A percentile compares a stretch with the other conserved stretches of the same genome.
Conservation (phyloP, 306 rosid genomes). For the Aeschynomene evenia region DNA sequence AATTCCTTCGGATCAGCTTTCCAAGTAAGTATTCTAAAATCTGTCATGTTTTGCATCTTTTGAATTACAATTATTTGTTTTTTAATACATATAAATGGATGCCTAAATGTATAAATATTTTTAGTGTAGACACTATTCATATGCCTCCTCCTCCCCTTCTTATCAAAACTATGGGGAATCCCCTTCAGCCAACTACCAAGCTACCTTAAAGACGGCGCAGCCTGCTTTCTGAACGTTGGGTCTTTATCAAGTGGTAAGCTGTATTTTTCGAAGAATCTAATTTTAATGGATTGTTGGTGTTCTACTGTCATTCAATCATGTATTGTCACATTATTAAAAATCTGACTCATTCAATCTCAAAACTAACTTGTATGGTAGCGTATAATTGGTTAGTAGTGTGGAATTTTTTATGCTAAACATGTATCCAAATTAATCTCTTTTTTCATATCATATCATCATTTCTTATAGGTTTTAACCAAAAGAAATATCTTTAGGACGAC, state of each 20-base stretch:
- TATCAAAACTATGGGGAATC: conserved; percentile 86
- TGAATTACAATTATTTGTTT: neutral
- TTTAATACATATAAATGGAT: neutral
- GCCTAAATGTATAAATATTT: conserved; percentile 23
- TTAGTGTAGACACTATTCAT: conserved; percentile 77
- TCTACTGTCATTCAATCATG: neutral
- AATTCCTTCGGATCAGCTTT: conserved; percentile 93
- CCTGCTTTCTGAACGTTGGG: conserved; percentile 80
- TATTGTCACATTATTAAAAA: neutral
- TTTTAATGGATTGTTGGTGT: neutral
- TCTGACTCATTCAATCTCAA: neutral
- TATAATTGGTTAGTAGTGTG: neutral
- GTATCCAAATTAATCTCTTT: neutral
- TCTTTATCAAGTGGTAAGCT: conserved; percentile 62
- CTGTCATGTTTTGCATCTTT: conserved; percentile 10
- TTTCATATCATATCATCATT: neutral
- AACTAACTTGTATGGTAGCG: neutral
- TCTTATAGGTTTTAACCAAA: neutral
- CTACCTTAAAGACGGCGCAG: conserved; percentile 84
- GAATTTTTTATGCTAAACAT: neutral
- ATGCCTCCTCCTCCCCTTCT: conserved; percentile 74
- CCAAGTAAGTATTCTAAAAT: conserved; percentile 57
- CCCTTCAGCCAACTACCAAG: conserved; percentile 77
- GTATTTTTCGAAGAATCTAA: neutral
- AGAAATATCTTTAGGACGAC: neutral